Evolutionary conservation across 805 yeast species (phyloP), one percentile per base, ranked within the genome.

Genomic region (Alloascoidea hylecoeti): DNA sequence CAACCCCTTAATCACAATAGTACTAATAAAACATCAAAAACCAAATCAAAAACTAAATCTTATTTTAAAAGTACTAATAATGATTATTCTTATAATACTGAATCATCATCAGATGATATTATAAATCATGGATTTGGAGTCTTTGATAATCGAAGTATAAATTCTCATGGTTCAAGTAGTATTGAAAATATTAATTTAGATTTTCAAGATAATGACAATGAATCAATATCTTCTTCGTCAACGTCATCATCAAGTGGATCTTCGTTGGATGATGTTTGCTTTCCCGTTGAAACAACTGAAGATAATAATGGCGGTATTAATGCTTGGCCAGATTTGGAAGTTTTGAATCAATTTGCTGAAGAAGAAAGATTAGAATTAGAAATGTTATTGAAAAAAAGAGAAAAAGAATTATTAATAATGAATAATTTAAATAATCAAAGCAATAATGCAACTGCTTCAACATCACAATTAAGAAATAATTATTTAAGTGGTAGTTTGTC

Each of bases 201-300:
- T n/a, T n/a, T n/a, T n/a, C n/a, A n/a, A n/a, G n/a, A n/a, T n/a
- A n/a, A n/a, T n/a, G n/a, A n/a, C n/a, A n/a, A n/a, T n/a, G n/a
- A n/a, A n/a, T n/a, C n/a, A n/a, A n/a, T n/a, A n/a, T 36, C 41
- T 9, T 40, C 34, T 23, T 38, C 23, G 9, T 43, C 44, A 14
- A 28, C 37, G 4, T 40, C 34, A 16, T 74, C 71, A 39, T n/a
- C 9, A n/a, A 23, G 30, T n/a, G 71, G 74, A 32, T 77, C 94
- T 0, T 82, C 95, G 1, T 59, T 89, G 41, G 88, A 80, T 52
- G 98, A 89, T 57, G 98, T 89, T 17, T 89, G 96, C 51, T 75
- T 85, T 55, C 95, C 95, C 0, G 64, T 86, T 6, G 48, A 52
- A 2, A 35, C 41, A 6, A 50, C 46, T 9, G 59, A 49, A 17